Evolutionary conservation across 129 eudicot genomes (phyloP).

Genomic region (Dittrichia graveolens): DNA sequence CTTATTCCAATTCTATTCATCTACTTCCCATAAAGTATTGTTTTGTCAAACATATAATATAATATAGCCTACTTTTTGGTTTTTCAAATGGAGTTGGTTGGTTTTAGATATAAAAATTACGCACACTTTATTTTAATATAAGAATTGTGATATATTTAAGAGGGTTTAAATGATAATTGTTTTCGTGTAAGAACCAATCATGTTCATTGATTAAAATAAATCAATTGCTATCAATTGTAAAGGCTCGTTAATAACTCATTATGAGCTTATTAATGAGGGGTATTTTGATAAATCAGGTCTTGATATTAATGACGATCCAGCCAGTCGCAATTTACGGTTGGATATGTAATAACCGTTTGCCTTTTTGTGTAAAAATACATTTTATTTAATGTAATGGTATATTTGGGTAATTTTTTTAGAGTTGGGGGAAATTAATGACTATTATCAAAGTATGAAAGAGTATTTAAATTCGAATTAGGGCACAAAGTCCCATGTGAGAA

Average conservation of each 20-base stretch:
- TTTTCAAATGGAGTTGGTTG: conserved; percentile 28
- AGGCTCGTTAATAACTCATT: neutral
- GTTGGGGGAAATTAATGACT: no score
- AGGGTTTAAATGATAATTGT: neutral
- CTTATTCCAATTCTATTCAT: conserved; percentile 13
- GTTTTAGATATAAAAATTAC: neutral
- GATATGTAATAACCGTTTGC: no score
- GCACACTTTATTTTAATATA: neutral
- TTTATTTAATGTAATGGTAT: no score
- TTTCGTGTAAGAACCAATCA: neutral
- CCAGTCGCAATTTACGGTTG: no score
- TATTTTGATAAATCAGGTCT: no score
- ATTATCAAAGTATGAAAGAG: no score
- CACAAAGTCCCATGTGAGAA: no score
- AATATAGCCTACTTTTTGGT: conserved; percentile 10
- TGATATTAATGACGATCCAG: no score
- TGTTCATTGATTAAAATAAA: no score
- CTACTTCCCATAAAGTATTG: conserved; percentile 12
- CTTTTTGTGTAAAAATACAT: no score
- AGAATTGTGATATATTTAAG: neutral
- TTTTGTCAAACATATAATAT: conserved; percentile 31
- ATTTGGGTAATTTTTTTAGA: no score
- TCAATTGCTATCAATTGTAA: neutral
- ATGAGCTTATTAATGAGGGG: neutral
- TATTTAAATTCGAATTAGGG: no score